Conservation (phyloP, 73 alveolate genomes). For the Uronychia binucleata region DNA sequence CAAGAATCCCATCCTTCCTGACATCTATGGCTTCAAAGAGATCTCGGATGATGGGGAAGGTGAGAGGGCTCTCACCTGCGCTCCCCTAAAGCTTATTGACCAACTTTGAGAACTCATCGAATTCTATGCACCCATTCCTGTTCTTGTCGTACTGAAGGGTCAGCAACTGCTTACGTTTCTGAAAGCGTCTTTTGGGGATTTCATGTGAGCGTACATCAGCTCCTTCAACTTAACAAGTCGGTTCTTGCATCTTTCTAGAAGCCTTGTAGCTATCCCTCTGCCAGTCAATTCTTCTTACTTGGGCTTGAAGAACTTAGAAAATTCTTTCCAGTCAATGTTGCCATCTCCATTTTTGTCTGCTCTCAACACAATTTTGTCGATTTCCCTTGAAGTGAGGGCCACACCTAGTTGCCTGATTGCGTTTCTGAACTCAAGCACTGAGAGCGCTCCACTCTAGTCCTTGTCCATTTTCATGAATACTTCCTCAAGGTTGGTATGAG, state of each 20-base stretch:
- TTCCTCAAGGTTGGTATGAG: constrained; percentile 47
- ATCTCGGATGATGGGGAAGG: constrained; percentile 50
- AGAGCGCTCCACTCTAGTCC: constrained; percentile 72
- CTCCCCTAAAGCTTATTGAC: constrained; percentile 21
- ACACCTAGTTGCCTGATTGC: constrained; percentile 79
- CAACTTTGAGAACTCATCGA: constrained; percentile 26
- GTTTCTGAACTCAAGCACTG: constrained; percentile 82
- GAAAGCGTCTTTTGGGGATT: constrained; percentile 90
- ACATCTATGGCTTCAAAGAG: constrained; percentile 52
- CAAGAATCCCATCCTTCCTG: constrained; percentile 59
- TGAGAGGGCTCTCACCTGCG: constrained; percentile 31
- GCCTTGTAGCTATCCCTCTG: constrained; percentile 3
- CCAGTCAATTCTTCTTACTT: constrained; percentile 51
- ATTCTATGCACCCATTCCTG: constrained; percentile 41
- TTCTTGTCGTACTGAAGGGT: constrained; percentile 7
- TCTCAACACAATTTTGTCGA: constrained; percentile 67
- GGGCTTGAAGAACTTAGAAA: constrained; percentile 62
- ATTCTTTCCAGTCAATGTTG: constrained; percentile 80
- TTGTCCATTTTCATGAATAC: constrained; percentile 69
- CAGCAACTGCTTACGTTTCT: neutral
- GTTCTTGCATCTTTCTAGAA: constrained; percentile 66
- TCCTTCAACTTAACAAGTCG: constrained; percentile 77
- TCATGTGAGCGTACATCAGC: constrained; percentile 75
- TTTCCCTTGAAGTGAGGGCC: constrained; percentile 78
- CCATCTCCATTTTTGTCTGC: constrained; percentile 78